Evolutionary conservation across 352 stramenopile genomes (phyloP).

Genomic region (Globisporangium polare): DNA sequence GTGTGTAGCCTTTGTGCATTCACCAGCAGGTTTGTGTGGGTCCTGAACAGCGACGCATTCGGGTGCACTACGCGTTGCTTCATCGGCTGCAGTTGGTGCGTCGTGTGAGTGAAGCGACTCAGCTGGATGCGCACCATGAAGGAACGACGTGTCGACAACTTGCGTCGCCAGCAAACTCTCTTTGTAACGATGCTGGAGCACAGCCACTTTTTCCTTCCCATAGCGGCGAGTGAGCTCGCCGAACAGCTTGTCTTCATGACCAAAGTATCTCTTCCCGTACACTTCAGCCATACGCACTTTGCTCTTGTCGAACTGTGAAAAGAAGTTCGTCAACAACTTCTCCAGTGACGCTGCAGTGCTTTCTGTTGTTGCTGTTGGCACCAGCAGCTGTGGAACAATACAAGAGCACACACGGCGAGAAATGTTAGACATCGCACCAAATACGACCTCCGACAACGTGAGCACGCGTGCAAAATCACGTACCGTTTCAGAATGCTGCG

Average conservation of each 20-base stretch:
- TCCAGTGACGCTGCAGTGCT: conserved; percentile 26
- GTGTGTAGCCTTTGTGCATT: not conserved
- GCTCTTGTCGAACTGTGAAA: conserved; percentile 50
- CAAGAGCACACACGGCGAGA: not conserved
- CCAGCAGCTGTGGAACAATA: not conserved
- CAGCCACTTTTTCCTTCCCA: conserved; percentile 38
- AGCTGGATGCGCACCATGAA: not conserved
- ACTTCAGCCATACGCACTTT: conserved; percentile 61
- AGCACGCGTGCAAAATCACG: not conserved
- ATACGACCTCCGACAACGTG: not conserved
- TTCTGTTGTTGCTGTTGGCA: not conserved
- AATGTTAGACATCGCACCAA: not conserved
- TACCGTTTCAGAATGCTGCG: not conserved
- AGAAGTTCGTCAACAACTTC: conserved; percentile 58
- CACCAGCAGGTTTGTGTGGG: not conserved
- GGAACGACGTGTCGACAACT: not conserved
- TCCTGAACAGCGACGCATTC: not conserved
- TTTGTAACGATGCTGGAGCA: conserved; percentile 22
- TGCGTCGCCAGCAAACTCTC: not conserved
- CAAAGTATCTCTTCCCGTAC: conserved; percentile 64
- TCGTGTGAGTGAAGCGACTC: not conserved
- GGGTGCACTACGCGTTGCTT: not conserved
- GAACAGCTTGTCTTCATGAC: conserved; percentile 65
- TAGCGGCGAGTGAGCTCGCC: conserved; percentile 62
- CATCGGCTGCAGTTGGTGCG: not conserved